A percentile compares a stretch with the other conserved stretches of the same genome.
Evolutionary conservation across 202 grass and related monocot genomes (phyloP).

Genomic region (Hordeum pubiflorum): DNA sequence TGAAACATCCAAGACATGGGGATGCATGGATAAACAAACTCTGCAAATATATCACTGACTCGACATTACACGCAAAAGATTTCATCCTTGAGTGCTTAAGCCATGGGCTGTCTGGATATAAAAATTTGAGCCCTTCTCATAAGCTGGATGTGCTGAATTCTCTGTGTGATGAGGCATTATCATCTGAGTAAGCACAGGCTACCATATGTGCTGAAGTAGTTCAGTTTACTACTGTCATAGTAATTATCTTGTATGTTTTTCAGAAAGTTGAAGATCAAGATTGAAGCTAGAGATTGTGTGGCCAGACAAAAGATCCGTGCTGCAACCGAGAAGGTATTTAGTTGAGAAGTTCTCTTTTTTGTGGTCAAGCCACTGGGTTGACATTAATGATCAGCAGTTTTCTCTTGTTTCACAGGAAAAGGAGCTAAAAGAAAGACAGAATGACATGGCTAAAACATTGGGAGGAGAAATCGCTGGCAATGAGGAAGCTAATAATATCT

Average conservation of each 20-base stretch:
- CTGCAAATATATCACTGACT: slow-evolving; percentile 39
- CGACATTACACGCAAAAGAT: slow-evolving; percentile 20
- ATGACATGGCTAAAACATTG: slow-evolving; percentile 27
- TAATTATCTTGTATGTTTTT: slow-evolving; percentile 22
- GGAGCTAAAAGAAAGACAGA: slow-evolving; percentile 52
- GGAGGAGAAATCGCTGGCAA: slow-evolving; percentile 23
- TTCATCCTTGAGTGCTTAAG: slow-evolving; percentile 37
- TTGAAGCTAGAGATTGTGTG: slow-evolving; percentile 32
- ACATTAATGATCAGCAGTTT: slow-evolving; percentile 3
- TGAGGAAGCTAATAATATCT: slow-evolving; percentile 41
- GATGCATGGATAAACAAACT: slow-evolving; percentile 49
- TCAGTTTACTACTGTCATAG: background rate
- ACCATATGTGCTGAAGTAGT: slow-evolving; percentile 11
- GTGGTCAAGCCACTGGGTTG: background rate
- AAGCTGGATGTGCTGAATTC: slow-evolving; percentile 71
- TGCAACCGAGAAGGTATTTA: slow-evolving; percentile 33
- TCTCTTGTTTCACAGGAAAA: slow-evolving; percentile 44
- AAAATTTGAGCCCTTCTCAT: slow-evolving; percentile 42
- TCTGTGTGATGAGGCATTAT: slow-evolving; percentile 67
- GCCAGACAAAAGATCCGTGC: slow-evolving; percentile 17
- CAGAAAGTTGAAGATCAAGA: slow-evolving; percentile 35
- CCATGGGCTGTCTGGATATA: slow-evolving; percentile 51
- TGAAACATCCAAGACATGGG: slow-evolving; percentile 38
- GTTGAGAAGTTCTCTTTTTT: background rate
- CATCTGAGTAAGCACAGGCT: slow-evolving; percentile 49